Evolutionary conservation across 805 yeast species (phyloP).

Genomic region (Ogataea glucozyma): DNA sequence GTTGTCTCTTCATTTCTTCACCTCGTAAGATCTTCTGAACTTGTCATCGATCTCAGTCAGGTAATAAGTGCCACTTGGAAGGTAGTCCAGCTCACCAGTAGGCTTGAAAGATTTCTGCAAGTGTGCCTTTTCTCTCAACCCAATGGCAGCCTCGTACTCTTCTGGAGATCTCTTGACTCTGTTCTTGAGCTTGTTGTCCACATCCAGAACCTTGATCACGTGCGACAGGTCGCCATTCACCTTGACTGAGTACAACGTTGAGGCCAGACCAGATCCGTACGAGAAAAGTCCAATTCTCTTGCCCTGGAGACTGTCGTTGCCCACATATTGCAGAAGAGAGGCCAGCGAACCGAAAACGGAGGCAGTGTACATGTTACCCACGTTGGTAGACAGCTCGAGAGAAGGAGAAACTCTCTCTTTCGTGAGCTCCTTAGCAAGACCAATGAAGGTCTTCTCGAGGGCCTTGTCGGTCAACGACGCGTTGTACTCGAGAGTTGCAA

Average conservation of each 20-base stretch:
- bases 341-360: conserved; percentile 86
- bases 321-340: conserved; percentile 75
- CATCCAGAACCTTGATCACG: conserved; percentile 63
- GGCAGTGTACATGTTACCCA: conserved; percentile 98
- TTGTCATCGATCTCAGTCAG: conserved; percentile 81
- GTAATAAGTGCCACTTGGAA: conserved; percentile 80
- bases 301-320: conserved; percentile 69
- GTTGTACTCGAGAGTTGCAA: conserved; percentile 66
- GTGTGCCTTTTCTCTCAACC: conserved; percentile 86
- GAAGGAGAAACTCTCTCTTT: conserved; percentile 77
- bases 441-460: conserved; percentile 83
- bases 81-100: conserved; percentile 69
- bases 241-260: conserved; percentile 77
- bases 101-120: conserved; percentile 79
- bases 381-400: conserved; percentile 86
- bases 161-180: conserved; percentile 73
- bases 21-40: conserved; percentile 78
- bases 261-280: conserved; percentile 97
- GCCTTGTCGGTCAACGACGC: conserved; percentile 75
- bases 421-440: conserved; percentile 67
- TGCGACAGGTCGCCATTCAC: conserved; percentile 79
- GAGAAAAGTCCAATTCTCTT: conserved; percentile 93
- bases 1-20: conserved; percentile 49
- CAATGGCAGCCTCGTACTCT: conserved; percentile 79
- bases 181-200: conserved; percentile 63